These are phyloP conservation scores for Cordyceps fumosorosea DNA, from an alignment of 2,329 filamentous ascomycete species.

Conservation along the genomic window DNA sequence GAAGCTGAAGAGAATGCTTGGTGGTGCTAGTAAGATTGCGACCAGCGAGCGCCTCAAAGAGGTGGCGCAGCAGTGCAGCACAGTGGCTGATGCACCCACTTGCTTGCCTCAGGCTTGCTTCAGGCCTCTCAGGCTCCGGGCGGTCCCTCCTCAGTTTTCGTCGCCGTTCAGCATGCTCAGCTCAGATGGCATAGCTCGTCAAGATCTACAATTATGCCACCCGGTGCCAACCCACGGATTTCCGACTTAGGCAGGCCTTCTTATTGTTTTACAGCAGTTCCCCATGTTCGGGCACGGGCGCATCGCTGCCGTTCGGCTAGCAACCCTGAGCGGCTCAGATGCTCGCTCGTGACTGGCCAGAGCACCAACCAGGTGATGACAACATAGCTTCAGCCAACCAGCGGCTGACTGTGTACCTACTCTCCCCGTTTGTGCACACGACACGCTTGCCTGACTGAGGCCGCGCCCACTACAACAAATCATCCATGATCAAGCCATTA, in stretches of 20 bases:
- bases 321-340: neutral
- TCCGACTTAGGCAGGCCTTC: neutral
- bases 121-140: neutral
- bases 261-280: neutral
- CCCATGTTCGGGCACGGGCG: neutral
- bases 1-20: neutral
- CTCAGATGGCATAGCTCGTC: neutral
- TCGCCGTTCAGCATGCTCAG: neutral
- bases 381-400: neutral
- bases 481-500: neutral
- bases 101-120: neutral
- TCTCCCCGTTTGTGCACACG: neutral
- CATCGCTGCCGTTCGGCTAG: neutral
- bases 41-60: too few relatives aligned
- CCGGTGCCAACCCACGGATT: neutral
- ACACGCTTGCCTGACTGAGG: neutral
- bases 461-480: neutral
- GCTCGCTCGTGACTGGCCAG: constrained; percentile 5
- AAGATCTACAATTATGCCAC: neutral
- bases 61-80: too few relatives aligned
- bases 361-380: neutral
- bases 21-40: too few relatives aligned
- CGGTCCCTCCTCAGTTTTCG: too few relatives aligned
- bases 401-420: too few relatives aligned
- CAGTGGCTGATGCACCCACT: neutral